Evolutionary conservation across 371 early-diverging fungal species (phyloP).

Genomic region (Mucor ambiguus): DNA sequence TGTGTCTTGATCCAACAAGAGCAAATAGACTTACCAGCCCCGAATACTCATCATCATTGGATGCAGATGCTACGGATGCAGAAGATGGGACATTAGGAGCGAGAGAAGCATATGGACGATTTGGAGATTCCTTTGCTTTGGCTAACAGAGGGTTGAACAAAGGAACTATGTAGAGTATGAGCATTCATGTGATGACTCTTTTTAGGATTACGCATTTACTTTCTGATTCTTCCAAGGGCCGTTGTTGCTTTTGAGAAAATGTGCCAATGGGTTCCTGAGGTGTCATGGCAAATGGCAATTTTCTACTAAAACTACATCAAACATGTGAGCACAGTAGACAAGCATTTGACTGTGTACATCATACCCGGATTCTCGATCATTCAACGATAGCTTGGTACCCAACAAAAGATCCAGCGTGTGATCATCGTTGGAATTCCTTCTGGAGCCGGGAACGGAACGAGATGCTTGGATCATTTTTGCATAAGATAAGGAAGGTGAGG

Average conservation of each 20-base stretch:
- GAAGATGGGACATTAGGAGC: background rate
- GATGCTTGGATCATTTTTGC: conserved; percentile 21
- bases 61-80: background rate
- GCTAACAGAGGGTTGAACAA: conserved; percentile 13
- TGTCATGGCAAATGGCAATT: conserved; percentile 17
- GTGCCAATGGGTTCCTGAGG: conserved; percentile 2
- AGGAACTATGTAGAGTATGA: background rate
- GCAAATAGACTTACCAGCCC: background rate
- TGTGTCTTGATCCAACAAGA: background rate
- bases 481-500: conserved; percentile 10
- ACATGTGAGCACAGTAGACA: background rate
- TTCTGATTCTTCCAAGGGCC: conserved; percentile 5
- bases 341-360: background rate
- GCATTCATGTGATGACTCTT: background rate
- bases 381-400: conserved; percentile 9
- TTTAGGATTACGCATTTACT: background rate
- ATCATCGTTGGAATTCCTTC: conserved; percentile 41
- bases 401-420: conserved; percentile 15
- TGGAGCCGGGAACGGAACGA: conserved; percentile 40
- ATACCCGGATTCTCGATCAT: conserved; percentile 18
- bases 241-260: conserved; percentile 5
- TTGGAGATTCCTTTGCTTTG: conserved; percentile 15
- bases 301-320: conserved; percentile 8
- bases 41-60: conserved; percentile 10
- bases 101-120: background rate